Evolutionary conservation across 306 rosid genomes (phyloP), one percentile per base, ranked within the genome.

Genomic region (Dalbergia cochinchinensis): DNA sequence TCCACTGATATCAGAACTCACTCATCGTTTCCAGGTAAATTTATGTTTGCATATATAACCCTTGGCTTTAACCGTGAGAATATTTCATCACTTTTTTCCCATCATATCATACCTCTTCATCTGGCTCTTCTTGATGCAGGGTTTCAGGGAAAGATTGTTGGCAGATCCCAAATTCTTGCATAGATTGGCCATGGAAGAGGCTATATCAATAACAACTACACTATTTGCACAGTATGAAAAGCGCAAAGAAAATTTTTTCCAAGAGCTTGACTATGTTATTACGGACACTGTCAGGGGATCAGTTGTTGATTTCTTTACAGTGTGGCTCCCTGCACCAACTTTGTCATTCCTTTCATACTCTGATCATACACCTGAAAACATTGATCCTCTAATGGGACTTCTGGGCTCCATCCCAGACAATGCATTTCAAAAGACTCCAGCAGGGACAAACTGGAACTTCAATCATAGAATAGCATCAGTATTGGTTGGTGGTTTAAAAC

Each of bases 271-370:
- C 85, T 94, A 92, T 50, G 99, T 94, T 70, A 88, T 92, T 80
- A 92, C 97, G 0, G 99, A 92, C 67, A 79, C 95, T 34, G 84
- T 90, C 67, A 89, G 99, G 82, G 99, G 92, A 80, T 41, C 87
- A 54, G 90, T 94, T 19, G 97, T 92, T 64, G 99, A 94, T 88
- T 94, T 94, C 83, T 94, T 94, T 82, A 94, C 99, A 20, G 99
- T 94, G 82, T 94, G 99, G 99, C 99, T 94, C 85, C 99, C 99
- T 75, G 99, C 99, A 41, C 99, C 99, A 6, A 94, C 99, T n/a
- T 71, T 94, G 83, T 90, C 97, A 15, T 94, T 94, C 84, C 89
- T 92, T 79, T 90, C 97, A 47, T 85, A 69, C 78, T 86, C 95
- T 15, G 89, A 89, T 79, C 95, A 88, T 79, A 85, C 76, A 35